Evolutionary conservation across 345 rosid species (phyloP).

Genomic region (Syzygium aromaticum): DNA sequence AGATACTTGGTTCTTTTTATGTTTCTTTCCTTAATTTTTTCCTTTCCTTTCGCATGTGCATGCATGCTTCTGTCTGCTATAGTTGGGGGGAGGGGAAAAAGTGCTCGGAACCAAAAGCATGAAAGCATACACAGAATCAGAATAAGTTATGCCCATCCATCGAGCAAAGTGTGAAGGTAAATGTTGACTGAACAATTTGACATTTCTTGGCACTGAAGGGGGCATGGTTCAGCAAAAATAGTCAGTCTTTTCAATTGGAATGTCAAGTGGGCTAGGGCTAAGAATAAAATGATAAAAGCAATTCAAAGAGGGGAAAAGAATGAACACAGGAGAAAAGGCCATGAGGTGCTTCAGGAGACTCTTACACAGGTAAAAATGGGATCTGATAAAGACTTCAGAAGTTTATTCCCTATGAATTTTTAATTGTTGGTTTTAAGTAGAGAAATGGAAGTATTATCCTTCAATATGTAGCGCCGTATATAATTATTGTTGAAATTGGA

Average conservation of each 20-base stretch:
- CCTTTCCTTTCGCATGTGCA: not conserved
- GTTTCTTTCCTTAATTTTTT: not conserved
- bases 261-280: not conserved
- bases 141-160: not conserved
- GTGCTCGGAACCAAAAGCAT: not conserved
- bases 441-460: not conserved
- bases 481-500: not conserved
- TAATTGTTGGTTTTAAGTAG: not conserved
- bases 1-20: not conserved
- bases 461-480: not conserved
- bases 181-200: not conserved
- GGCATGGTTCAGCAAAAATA: not conserved
- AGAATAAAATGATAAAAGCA: not conserved
- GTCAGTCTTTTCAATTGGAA: not conserved
- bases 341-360: not conserved
- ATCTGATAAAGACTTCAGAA: not conserved
- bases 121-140: not conserved
- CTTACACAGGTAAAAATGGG: not conserved
- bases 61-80: not conserved
- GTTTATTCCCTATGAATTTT: not conserved
- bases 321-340: not conserved
- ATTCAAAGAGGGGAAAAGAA: not conserved
- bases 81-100: not conserved
- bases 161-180: not conserved
- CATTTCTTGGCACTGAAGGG: not conserved